A percentile compares a stretch with the other conserved stretches of the same genome.
phyloP scores from a whole-genome alignment of 441 rosid species.

The Erysimum cheiri region DNA sequence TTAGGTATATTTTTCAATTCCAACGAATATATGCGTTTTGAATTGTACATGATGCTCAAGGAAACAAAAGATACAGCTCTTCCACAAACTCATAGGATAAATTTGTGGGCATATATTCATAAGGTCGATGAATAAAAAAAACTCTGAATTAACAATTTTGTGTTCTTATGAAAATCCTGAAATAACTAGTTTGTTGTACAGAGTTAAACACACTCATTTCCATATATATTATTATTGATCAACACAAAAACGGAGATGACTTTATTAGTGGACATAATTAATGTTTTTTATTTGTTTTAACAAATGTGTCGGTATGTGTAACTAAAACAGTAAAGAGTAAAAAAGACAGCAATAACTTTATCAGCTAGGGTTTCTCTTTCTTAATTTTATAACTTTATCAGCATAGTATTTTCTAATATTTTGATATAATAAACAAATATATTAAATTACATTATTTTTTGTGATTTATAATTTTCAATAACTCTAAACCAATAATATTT shows the following conservation, averaged over 20 bases:
- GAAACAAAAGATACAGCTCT: background rate
- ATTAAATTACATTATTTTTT: no score
- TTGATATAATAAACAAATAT: no score
- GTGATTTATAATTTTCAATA: no score
- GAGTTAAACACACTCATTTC: conserved; percentile 24
- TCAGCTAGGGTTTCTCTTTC: conserved; percentile 18
- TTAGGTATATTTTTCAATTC: background rate
- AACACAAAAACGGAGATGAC: conserved; percentile 13
- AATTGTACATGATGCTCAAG: background rate
- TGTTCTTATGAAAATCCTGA: background rate
- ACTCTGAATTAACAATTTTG: background rate
- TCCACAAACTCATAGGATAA: background rate
- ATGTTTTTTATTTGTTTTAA: conserved; percentile 1
- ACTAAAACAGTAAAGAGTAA: conserved; percentile 18
- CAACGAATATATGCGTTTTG: background rate
- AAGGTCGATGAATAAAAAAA: conserved; percentile 1
- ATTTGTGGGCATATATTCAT: background rate
- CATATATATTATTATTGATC: conserved; percentile 12
- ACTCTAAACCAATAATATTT: no score
- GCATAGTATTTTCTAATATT: no score
- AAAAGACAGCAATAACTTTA: conserved; percentile 11
- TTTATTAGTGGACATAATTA: conserved; percentile 28
- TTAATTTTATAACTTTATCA: no score
- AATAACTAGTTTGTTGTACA: conserved; percentile 14
- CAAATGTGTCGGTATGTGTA: conserved; percentile 20